phyloP scores from a whole-genome alignment of 2,329 filamentous ascomycete genomes.

The Xylaria arbuscula region DNA sequence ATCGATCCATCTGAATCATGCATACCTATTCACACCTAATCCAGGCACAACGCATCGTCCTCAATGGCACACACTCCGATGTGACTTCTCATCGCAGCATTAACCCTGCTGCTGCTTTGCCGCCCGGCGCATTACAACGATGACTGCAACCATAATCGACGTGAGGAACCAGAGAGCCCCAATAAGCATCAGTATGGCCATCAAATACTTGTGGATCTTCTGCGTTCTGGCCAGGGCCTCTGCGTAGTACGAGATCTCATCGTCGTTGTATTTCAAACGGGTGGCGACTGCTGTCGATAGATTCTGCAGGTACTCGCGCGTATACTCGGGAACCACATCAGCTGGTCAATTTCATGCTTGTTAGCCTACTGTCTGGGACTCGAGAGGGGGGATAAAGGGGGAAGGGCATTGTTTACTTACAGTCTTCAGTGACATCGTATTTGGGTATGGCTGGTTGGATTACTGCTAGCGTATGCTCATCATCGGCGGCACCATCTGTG shows the following conservation, averaged over 20 bases:
- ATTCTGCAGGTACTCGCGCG: constrained; percentile 28
- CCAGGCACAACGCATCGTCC: not conserved
- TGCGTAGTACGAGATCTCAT: not conserved
- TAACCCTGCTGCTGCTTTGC: too few species aligned
- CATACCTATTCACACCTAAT: not conserved
- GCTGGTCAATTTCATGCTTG: constrained; percentile 17
- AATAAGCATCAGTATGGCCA: not conserved
- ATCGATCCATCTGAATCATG: not conserved
- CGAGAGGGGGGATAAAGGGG: too few species aligned
- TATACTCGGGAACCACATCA: constrained; percentile 26
- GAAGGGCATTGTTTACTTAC: not conserved
- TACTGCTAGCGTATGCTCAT: not conserved
- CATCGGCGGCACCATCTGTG: constrained; percentile 22
- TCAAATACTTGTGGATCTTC: not conserved
- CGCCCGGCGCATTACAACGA: not conserved
- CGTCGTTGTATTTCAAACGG: constrained; percentile 15
- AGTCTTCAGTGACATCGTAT: constrained; percentile 23
- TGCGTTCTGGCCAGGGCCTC: not conserved
- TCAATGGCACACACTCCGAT: not conserved
- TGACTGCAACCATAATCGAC: constrained; percentile 17
- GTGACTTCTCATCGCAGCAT: not conserved
- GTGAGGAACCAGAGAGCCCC: constrained; percentile 19
- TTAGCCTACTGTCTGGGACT: not conserved
- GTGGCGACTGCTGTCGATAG: constrained; percentile 16
- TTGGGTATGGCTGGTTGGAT: not conserved